Evolutionary conservation across 371 early-diverging fungal genomes (phyloP), one percentile per base, ranked within the genome.

Genomic region (Fennellomyces sp.): DNA sequence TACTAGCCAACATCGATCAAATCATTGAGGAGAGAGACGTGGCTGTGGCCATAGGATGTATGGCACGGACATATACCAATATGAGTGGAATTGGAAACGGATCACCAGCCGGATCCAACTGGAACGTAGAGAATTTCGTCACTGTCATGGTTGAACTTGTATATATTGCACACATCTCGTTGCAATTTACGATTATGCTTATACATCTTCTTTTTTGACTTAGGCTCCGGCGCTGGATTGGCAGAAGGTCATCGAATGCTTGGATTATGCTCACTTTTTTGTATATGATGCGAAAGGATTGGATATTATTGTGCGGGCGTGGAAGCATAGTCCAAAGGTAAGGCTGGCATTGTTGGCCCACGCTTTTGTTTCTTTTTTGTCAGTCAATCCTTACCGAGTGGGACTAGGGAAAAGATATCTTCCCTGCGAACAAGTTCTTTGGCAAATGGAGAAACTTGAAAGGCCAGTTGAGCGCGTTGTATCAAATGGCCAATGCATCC

Each of bases 341-440:
- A 53, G 61, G 38, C 47, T 56, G 11, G 19, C 13, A 27, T 47
- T 13, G 5, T 52, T 21, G 21, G 11, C 0, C 30, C 3, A n/a
- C n/a, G n/a, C 5, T 7, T 21, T 45, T 45, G 7, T 8, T 23
- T 45, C n/a, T 21, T 45, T n/a, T 23, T 45, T 15, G 41, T 41
- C 5, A n/a, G n/a, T n/a, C 6, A 41, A 42, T 4, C 5, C 8
- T 5, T 1, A 45, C n/a, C n/a, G n/a, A n/a, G n/a, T n/a, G n/a
- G n/a, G n/a, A 39, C 8, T 36, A 70, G 62, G 66, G 61, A 11
- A 41, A 54, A 45, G 63, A 66, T 0, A 69, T 62, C 5, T 94
- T 93, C 64, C 95, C 95, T 21, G 74, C 88, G 28, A 71, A 83
- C 21, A 82, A 81, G 3, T 85, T 94, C 56, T 88, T 90, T 75